phyloP scores from a whole-genome alignment of 805 yeast genomes.

The Wickerhamiella domercqiae region DNA sequence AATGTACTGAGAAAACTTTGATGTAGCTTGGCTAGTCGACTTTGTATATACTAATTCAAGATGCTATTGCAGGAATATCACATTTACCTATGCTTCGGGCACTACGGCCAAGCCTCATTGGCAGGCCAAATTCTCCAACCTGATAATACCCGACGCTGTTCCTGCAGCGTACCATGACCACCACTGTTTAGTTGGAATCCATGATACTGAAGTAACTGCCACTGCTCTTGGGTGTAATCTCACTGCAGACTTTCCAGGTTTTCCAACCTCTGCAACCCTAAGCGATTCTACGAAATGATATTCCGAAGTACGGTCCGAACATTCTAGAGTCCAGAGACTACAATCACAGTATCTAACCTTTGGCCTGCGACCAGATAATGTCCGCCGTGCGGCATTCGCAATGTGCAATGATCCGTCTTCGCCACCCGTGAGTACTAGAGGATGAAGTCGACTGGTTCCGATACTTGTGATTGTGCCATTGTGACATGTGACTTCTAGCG shows the following conservation, averaged over 20 bases:
- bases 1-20: conserved; percentile 33
- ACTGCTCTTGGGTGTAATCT: conserved; percentile 33
- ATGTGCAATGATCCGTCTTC: conserved; percentile 35
- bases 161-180: conserved; percentile 42
- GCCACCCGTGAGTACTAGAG: conserved; percentile 33
- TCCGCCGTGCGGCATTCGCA: conserved; percentile 26
- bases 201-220: conserved; percentile 34
- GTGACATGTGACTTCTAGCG: conserved; percentile 26
- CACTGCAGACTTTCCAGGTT: conserved; percentile 5
- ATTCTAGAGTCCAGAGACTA: conserved; percentile 26
- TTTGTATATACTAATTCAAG: neutral
- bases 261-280: conserved; percentile 23
- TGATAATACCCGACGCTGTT: conserved; percentile 34
- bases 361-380: conserved; percentile 17
- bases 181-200: conserved; percentile 37
- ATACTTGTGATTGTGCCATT: conserved; percentile 29
- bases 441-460: conserved; percentile 32
- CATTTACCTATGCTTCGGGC: no score
- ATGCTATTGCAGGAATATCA: neutral
- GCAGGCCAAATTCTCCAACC: conserved; percentile 23
- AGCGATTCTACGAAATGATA: conserved; percentile 30
- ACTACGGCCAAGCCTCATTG: no score
- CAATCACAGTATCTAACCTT: conserved; percentile 16
- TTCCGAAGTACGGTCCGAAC: conserved; percentile 25
- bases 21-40: no score